These are phyloP conservation scores for Firmiana major DNA, from an alignment of 345 rosid genomes.

Conservation along the genomic window DNA sequence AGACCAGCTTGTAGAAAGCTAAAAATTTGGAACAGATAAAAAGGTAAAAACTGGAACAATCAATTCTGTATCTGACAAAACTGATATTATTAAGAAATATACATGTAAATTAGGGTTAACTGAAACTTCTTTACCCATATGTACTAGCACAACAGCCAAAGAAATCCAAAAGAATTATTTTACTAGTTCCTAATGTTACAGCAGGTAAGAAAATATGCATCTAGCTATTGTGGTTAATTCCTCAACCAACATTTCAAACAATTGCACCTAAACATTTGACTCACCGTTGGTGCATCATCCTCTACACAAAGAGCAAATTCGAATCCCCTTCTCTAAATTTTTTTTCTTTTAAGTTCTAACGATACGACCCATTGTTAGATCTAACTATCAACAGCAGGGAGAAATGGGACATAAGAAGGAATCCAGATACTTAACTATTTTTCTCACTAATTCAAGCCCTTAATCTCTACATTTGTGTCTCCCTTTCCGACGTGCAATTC, in stretches of 20 bases:
- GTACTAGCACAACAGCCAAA: background rate
- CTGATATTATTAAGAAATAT: background rate
- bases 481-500: too few species aligned
- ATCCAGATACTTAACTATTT: background rate
- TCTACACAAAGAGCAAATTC: background rate
- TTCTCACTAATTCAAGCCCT: conserved; percentile 5
- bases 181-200: background rate
- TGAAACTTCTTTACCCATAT: background rate
- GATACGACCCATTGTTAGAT: background rate
- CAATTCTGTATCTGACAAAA: background rate
- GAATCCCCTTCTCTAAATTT: background rate
- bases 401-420: background rate
- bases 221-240: conserved; percentile 11
- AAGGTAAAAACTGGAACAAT: background rate
- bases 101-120: background rate
- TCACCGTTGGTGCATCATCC: background rate
- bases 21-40: background rate
- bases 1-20: background rate
- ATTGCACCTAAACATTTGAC: background rate
- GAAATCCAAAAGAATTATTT: background rate
- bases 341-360: background rate
- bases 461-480: conserved; percentile 8
- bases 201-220: background rate
- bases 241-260: background rate
- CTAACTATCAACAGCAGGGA: background rate